Conservation (phyloP, 2,329 filamentous ascomycete species). For the Colletotrichum ledebouriae region DNA sequence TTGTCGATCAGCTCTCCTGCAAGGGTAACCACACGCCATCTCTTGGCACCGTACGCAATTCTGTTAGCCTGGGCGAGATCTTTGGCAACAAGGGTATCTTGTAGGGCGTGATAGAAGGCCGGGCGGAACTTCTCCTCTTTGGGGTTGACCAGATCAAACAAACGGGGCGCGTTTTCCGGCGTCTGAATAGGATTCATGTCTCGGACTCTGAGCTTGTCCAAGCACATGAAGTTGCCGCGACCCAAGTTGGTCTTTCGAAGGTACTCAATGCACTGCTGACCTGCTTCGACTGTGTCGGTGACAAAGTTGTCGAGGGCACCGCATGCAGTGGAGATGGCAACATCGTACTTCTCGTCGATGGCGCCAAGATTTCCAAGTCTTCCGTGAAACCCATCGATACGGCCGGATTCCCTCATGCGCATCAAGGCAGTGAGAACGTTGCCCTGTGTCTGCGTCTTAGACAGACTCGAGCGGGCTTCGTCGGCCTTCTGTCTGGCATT, state of each 20-base stretch:
- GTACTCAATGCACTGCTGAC: conserved; percentile 98
- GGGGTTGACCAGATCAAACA: conserved; percentile 92
- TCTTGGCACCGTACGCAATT: conserved; percentile 92
- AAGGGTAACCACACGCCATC: conserved; percentile 97
- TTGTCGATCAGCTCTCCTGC: conserved; percentile 97
- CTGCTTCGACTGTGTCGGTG: conserved; percentile 94
- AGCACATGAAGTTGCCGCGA: conserved; percentile 94
- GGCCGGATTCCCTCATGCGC: conserved; percentile 94
- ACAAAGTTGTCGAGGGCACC: conserved; percentile 94
- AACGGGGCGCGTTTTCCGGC: conserved; percentile 89
- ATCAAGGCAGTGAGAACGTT: conserved; percentile 93
- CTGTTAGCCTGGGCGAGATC: conserved; percentile 97
- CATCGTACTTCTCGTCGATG: conserved; percentile 94
- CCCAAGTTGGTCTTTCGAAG: conserved; percentile 97
- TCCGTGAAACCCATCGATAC: conserved; percentile 97
- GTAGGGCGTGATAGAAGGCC: conserved; percentile 95
- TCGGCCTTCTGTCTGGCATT: conserved; percentile 94
- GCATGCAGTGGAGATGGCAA: conserved; percentile 98
- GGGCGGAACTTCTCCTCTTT: conserved; percentile 89
- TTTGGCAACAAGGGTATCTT: conserved; percentile 93
- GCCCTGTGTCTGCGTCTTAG: conserved; percentile 90
- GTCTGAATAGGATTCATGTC: conserved; percentile 87
- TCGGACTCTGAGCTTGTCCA: conserved; percentile 85
- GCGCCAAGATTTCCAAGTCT: conserved; percentile 93
- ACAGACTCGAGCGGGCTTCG: conserved; percentile 90